Evolutionary conservation across 1,284 basidiomycete species (phyloP).

Genomic region (Naganishia sp.): DNA sequence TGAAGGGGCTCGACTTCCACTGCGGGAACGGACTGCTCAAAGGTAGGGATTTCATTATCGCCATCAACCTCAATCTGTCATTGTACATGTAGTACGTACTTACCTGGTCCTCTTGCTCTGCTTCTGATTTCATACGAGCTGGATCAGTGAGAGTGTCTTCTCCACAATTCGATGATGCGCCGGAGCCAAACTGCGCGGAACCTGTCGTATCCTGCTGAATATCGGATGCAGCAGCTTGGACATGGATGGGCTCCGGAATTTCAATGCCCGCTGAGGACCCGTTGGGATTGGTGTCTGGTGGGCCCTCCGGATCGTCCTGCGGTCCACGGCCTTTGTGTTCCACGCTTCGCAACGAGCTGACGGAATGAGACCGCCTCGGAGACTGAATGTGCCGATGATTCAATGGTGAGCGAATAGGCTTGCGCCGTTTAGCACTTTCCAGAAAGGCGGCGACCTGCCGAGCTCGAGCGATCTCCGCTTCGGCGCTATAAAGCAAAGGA

Average conservation of each 20-base stretch:
- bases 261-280: slow-evolving; percentile 1
- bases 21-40: no score
- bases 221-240: no score
- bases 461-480: slow-evolving; percentile 22
- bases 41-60: no score
- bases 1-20: no score
- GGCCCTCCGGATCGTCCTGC: not conserved
- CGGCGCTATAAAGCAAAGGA: slow-evolving; percentile 19
- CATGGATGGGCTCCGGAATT: not conserved
- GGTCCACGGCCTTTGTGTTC: not conserved
- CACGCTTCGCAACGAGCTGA: not conserved
- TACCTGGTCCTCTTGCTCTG: no score
- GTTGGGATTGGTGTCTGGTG: slow-evolving; percentile 4
- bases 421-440: slow-evolving; percentile 4
- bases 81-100: no score
- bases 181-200: no score
- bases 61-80: no score
- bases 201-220: no score
- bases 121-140: no score
- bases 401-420: not conserved
- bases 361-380: not conserved
- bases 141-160: no score
- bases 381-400: not conserved
- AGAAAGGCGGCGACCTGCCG: slow-evolving; percentile 24
- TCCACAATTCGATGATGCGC: no score